Evolutionary conservation across 164 flowering plant genomes (phyloP).

Genomic region (Piper longum): DNA sequence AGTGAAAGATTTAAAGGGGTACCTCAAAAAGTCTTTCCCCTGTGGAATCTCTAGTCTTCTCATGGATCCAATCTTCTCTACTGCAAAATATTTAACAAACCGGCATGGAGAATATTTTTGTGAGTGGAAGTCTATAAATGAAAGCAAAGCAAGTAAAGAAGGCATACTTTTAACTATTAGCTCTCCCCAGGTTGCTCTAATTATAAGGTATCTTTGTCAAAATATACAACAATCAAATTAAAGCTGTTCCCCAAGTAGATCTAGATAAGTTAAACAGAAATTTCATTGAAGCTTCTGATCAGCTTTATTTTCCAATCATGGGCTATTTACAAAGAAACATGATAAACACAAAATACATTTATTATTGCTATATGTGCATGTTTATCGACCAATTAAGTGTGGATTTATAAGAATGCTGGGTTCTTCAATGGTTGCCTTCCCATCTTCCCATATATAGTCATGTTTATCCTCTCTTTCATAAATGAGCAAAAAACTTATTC

Average conservation of each 20-base stretch:
- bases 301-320: conserved; percentile 14
- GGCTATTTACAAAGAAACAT: no score
- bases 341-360: no score
- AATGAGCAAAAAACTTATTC: no score
- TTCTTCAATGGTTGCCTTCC: no score
- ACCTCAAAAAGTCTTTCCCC: conserved; percentile 60
- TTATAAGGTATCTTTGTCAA: conserved; percentile 9
- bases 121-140: conserved; percentile 61
- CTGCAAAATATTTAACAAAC: conserved; percentile 20
- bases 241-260: conserved; percentile 42
- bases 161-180: conserved; percentile 20
- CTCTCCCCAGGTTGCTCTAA: conserved; percentile 16
- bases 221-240: conserved; percentile 23
- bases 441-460: no score
- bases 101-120: conserved; percentile 31
- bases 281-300: conserved; percentile 28
- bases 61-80: conserved; percentile 85
- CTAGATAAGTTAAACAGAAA: conserved; percentile 24
- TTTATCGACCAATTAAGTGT: no score
- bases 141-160: conserved; percentile 30
- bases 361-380: no score
- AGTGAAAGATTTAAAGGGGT: conserved; percentile 12
- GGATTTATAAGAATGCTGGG: no score
- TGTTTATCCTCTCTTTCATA: no score
- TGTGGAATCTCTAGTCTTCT: conserved; percentile 40